Percentiles rank a stretch among this genome's conserved stretches.
These are phyloP conservation scores for Colletotrichum horii DNA, from an alignment of 2,329 filamentous ascomycete genomes.

Conservation along the genomic window DNA sequence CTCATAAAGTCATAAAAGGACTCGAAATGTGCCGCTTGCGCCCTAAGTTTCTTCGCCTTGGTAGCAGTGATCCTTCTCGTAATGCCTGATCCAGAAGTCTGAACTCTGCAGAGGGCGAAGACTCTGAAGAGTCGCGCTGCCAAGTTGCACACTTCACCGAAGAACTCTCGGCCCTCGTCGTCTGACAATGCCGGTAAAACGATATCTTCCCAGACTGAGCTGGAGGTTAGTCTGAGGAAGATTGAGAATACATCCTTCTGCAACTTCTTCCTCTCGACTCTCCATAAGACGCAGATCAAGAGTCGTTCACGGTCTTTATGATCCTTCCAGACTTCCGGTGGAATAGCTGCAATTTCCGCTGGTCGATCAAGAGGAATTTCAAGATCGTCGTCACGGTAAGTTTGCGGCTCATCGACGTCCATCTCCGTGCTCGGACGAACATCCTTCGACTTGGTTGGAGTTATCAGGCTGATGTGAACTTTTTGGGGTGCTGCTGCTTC, in stretches of 20 bases:
- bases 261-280: conserved; percentile 24
- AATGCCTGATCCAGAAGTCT: neutral
- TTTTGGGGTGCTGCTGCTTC: neutral
- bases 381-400: neutral
- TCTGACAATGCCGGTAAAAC: conserved; percentile 23
- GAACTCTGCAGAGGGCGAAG: neutral
- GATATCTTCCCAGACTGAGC: conserved; percentile 32
- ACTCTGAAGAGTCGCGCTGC: conserved; percentile 16
- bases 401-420: neutral
- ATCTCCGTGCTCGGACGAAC: neutral
- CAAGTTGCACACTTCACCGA: neutral
- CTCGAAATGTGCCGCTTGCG: conserved; percentile 28
- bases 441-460: neutral
- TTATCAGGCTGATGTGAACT: conserved; percentile 8
- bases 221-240: neutral
- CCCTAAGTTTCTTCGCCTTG: conserved; percentile 22
- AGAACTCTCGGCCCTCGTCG: neutral
- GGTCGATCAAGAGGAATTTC: conserved; percentile 13
- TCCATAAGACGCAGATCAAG: conserved; percentile 32
- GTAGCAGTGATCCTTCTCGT: conserved; percentile 23
- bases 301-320: conserved; percentile 28
- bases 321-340: conserved; percentile 24
- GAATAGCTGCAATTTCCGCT: conserved; percentile 11
- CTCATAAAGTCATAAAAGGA: conserved; percentile 33
- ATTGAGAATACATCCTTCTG: conserved; percentile 30